Evolutionary conservation across 1,284 basidiomycete species (phyloP).

Genomic region (Cerioporus squamosus): DNA sequence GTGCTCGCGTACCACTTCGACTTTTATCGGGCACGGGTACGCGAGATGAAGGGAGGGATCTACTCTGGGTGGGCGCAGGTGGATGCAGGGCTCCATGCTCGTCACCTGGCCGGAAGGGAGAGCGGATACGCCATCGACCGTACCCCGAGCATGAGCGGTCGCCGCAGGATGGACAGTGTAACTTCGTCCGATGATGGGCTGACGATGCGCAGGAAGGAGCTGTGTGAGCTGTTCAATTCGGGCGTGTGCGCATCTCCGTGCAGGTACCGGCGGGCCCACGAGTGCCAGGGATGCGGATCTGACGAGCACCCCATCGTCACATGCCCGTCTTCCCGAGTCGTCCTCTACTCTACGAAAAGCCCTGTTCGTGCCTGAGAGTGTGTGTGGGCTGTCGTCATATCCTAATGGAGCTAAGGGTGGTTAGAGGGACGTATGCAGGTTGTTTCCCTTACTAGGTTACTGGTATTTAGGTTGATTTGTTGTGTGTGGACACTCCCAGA

Average conservation of each 20-base stretch:
- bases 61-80: conserved; percentile 8
- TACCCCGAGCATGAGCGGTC: background rate
- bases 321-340: too few relatives aligned
- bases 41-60: conserved; percentile 11
- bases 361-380: too few relatives aligned
- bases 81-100: conserved; percentile 11
- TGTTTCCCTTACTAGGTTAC: too few relatives aligned
- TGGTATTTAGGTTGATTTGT: too few relatives aligned
- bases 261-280: background rate
- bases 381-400: too few relatives aligned
- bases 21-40: conserved; percentile 10
- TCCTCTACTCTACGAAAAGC: too few relatives aligned
- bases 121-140: background rate
- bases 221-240: background rate
- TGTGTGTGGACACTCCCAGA: too few relatives aligned
- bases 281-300: background rate
- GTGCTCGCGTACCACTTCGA: conserved; percentile 18
- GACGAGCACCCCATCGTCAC: background rate
- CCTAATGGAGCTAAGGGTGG: too few relatives aligned
- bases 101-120: conserved; percentile 7
- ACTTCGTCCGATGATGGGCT: background rate
- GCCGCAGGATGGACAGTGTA: background rate
- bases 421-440: too few relatives aligned
- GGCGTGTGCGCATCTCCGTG: background rate
- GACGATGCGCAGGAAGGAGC: background rate